Conservation (phyloP, 768 basidiomycete species). For the Pisolithus microcarpus region DNA sequence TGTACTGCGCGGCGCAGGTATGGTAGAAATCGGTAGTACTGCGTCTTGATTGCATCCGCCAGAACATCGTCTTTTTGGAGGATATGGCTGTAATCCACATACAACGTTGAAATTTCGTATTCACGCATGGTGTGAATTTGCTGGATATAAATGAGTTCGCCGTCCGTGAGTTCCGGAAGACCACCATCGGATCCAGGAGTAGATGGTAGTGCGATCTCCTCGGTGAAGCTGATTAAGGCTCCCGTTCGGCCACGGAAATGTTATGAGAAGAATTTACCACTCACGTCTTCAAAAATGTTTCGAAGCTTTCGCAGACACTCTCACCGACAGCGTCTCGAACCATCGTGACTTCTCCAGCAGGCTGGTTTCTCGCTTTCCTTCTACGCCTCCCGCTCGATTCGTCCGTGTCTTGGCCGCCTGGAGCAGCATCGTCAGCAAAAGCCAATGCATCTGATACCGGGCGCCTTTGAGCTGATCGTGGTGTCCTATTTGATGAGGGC, state of each 20-base stretch:
- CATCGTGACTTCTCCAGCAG: constrained; percentile 66
- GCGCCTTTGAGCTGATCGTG: constrained; percentile 28
- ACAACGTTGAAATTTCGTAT: constrained; percentile 90
- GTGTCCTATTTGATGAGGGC: constrained; percentile 30
- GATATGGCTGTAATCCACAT: constrained; percentile 91
- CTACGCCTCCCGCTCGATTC: constrained; percentile 38
- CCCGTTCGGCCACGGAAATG: background rate
- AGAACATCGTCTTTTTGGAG: constrained; percentile 88
- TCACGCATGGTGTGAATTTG: constrained; percentile 95
- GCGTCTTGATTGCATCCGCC: constrained; percentile 86
- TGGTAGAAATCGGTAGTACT: constrained; percentile 96
- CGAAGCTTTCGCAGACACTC: constrained; percentile 88
- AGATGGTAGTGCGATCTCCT: constrained; percentile 67
- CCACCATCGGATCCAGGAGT: constrained; percentile 75
- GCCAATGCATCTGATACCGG: constrained; percentile 47
- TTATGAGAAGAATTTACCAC: constrained; percentile 20
- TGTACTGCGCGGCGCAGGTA: constrained; percentile 88
- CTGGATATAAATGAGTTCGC: constrained; percentile 76
- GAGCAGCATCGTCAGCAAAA: constrained; percentile 46
- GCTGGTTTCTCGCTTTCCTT: constrained; percentile 35
- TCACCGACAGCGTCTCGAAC: constrained; percentile 95
- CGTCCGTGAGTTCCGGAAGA: constrained; percentile 45
- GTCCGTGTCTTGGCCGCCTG: constrained; percentile 33
- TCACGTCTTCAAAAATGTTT: constrained; percentile 86
- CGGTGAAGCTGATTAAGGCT: constrained; percentile 58